Evolutionary conservation across 495 filamentous ascomycete species (phyloP), one percentile per base, ranked within the genome.

Genomic region (Tetracladium setigerum): DNA sequence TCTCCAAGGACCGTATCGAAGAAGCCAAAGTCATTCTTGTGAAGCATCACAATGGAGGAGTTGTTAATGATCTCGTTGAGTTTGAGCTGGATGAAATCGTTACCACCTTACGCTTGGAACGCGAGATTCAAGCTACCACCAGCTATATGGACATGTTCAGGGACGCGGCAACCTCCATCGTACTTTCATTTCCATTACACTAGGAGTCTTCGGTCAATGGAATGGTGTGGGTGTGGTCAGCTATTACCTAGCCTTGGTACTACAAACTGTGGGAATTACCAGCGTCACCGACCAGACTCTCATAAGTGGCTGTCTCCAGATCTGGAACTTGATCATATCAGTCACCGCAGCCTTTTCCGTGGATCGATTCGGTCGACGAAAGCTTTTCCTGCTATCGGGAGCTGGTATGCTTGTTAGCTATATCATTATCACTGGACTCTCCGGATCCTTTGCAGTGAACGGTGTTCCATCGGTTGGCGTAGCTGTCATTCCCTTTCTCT

Each of bases 11-110:
- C 35, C 77, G 80, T 22, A 62, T 77, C 33, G 70, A 78, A 27
- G 84, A 89, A 43, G 85, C 81, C 19, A 74, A 77, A 49, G 67
- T 66, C 7, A 83, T 85, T 12, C 74, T 87, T 22, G 71, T 13
- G 36, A 49, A 41, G 14, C 17, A 41, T 19, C 22, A 49, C 19
- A 37, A 8, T 12, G 37, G 7, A 7, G 37, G 37, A 8, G 16
- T 10, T 44, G 59, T 62, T 7, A 17, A 39, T 9, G 6, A 8
- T 12, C 16, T 39, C 15, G 15, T 39, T 16, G 9, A 8, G 7
- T 11, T 17, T 8, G 37, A 39, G 15, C 7, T 39, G 9, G 11
- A 9, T 11, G 11, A 39, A 39, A 39, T 39, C 16, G 8, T 7
- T 7, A 67, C 70, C 50, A 73, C 70, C 6, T 65, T 76, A 50